Evolutionary conservation across 805 yeast genomes (phyloP).

Genomic region (Yamadazyma nakazawae): DNA sequence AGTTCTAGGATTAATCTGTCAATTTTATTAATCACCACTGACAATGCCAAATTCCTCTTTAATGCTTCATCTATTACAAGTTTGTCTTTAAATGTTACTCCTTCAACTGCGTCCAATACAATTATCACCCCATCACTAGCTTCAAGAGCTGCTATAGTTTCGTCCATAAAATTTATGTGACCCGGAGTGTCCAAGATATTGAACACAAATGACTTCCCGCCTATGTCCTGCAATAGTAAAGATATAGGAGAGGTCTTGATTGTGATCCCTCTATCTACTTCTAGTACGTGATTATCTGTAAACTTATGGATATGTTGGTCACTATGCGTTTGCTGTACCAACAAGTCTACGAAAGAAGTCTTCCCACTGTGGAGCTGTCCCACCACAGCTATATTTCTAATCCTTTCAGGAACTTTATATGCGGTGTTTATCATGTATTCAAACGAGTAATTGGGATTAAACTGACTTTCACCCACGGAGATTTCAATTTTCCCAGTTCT

Average conservation of each 20-base stretch:
- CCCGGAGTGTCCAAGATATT: conserved; percentile 90
- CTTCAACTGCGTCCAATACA: conserved; percentile 85
- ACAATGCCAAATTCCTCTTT: conserved; percentile 47
- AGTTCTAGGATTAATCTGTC: conserved; percentile 84
- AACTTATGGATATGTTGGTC: conserved; percentile 43
- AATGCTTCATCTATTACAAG: conserved; percentile 52
- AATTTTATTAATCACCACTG: conserved; percentile 70
- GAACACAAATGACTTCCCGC: conserved; percentile 50
- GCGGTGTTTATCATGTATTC: conserved; percentile 55
- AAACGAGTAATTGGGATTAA: conserved; percentile 51
- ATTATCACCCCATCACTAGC: conserved; percentile 64
- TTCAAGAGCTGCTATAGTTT: conserved; percentile 53
- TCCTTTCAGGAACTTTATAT: conserved; percentile 52
- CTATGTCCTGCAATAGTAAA: conserved; percentile 51
- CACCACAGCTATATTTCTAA: conserved; percentile 72
- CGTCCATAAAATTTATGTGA: conserved; percentile 80
- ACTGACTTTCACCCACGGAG: not conserved
- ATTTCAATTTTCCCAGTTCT: conserved; percentile 36
- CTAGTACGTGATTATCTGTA: conserved; percentile 70
- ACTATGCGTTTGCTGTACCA: conserved; percentile 63
- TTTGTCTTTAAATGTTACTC: conserved; percentile 57
- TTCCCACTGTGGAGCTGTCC: conserved; percentile 87
- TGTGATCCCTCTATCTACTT: conserved; percentile 66
- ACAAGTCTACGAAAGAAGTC: conserved; percentile 68
- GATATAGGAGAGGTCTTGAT: conserved; percentile 63